A percentile compares a stretch with the other conserved stretches of the same genome.
These are phyloP conservation scores for Hydnomerulius pinastri DNA, from an alignment of 768 basidiomycete species.

Conservation along the genomic window DNA sequence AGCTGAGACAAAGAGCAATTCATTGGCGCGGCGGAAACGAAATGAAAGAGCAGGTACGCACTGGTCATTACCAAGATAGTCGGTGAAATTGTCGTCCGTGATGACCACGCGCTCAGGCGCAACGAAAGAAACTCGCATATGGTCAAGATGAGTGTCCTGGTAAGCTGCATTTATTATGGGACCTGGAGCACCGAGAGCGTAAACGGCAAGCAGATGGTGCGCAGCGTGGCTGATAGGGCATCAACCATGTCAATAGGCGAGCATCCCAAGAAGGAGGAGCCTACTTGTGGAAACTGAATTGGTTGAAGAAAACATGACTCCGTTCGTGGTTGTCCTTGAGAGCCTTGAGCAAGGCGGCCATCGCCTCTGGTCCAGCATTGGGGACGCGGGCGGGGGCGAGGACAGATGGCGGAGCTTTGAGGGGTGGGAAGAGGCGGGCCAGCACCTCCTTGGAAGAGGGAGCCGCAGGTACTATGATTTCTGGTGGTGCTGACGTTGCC, in stretches of 20 bases:
- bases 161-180: constrained; percentile 45
- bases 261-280: neutral
- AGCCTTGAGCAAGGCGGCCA: constrained; percentile 37
- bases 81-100: constrained; percentile 24
- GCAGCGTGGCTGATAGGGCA: constrained; percentile 48
- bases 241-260: constrained; percentile 18
- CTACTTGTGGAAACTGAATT: constrained; percentile 35
- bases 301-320: constrained; percentile 57
- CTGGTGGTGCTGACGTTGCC: constrained; percentile 30
- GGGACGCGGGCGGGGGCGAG: constrained; percentile 40
- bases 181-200: constrained; percentile 56
- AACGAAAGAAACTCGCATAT: constrained; percentile 37
- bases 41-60: constrained; percentile 4
- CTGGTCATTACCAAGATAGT: constrained; percentile 34
- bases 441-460: constrained; percentile 25
- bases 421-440: constrained; percentile 32
- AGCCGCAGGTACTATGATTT: constrained; percentile 16
- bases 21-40: neutral
- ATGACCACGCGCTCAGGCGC: constrained; percentile 24
- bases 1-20: constrained; percentile 11
- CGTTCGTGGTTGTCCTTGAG: constrained; percentile 55
- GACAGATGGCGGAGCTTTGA: constrained; percentile 31
- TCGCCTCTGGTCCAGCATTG: constrained; percentile 41
- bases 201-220: constrained; percentile 60
- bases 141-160: constrained; percentile 38